These are phyloP conservation scores for Tremella yokohamensis DNA, from an alignment of 768 basidiomycete species.

Conservation along the genomic window DNA sequence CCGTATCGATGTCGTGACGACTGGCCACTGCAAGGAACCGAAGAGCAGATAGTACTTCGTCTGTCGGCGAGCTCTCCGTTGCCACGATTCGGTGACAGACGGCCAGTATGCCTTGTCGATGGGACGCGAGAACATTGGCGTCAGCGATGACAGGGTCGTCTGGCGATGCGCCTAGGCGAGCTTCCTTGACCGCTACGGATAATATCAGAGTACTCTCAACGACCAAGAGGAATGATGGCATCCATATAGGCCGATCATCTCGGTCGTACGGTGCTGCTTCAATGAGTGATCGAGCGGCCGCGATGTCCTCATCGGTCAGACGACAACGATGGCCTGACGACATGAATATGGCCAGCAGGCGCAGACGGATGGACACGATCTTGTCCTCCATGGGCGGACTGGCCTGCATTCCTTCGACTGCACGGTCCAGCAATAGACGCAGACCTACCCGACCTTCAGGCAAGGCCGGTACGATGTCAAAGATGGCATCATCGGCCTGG, in stretches of 20 bases:
- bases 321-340: not conserved
- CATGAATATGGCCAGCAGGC: conserved; percentile 57
- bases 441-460: conserved; percentile 66
- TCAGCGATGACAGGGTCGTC: conserved; percentile 39
- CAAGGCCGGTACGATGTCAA: conserved; percentile 81
- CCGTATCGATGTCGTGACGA: conserved; percentile 55
- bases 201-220: conserved; percentile 73
- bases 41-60: conserved; percentile 71
- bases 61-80: conserved; percentile 52
- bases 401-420: conserved; percentile 1
- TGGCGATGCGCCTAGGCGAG: conserved; percentile 56
- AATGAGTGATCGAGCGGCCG: conserved; percentile 4
- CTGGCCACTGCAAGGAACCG: conserved; percentile 69
- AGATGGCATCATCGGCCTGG: conserved; percentile 79
- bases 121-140: conserved; percentile 8
- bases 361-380: conserved; percentile 73
- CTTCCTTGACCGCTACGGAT: conserved; percentile 69
- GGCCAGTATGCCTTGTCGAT: not conserved
- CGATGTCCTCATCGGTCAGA: conserved; percentile 11
- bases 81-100: not conserved
- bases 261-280: not conserved
- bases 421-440: conserved; percentile 61
- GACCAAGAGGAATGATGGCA: conserved; percentile 77
- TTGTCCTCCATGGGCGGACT: conserved; percentile 55
- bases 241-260: conserved; percentile 69